Evolutionary conservation across 345 rosid species (phyloP).

Genomic region (Salix dunnii): DNA sequence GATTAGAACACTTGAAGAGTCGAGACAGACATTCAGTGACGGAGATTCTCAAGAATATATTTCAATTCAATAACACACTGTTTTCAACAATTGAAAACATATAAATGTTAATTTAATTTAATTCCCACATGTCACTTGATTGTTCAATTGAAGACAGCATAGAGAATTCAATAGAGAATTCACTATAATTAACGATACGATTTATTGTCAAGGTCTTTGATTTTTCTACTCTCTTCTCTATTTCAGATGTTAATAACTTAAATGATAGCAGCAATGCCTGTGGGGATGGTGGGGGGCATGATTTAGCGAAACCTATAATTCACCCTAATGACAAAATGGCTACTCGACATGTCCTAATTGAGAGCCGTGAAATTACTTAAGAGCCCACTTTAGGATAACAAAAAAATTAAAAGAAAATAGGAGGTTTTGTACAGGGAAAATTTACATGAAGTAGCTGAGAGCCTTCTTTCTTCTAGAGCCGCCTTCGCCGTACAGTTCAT

Average conservation of each 20-base stretch:
- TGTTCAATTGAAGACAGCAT: background rate
- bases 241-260: conserved; percentile 24
- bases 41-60: too few relatives aligned
- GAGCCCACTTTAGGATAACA: conserved; percentile 21
- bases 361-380: conserved; percentile 28
- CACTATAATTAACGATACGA: conserved; percentile 7
- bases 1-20: too few relatives aligned
- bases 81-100: too few relatives aligned
- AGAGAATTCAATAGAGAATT: conserved; percentile 27
- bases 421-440: conserved; percentile 38
- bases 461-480: conserved; percentile 78
- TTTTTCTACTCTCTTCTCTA: conserved; percentile 10
- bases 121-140: background rate
- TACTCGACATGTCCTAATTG: conserved; percentile 11
- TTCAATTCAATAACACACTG: too few relatives aligned
- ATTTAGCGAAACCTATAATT: conserved; percentile 32
- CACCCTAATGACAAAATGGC: conserved; percentile 45
- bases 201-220: conserved; percentile 21
- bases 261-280: background rate
- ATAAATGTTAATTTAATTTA: too few relatives aligned
- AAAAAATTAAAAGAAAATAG: conserved; percentile 9
- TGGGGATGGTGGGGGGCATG: background rate
- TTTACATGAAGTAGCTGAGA: conserved; percentile 82
- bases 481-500: conserved; percentile 83
- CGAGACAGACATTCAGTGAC: too few relatives aligned